Percentiles rank a stretch among this genome's conserved stretches.
Evolutionary conservation across 176 grass and related monocot species (phyloP).

Genomic region (Chloris gayana): DNA sequence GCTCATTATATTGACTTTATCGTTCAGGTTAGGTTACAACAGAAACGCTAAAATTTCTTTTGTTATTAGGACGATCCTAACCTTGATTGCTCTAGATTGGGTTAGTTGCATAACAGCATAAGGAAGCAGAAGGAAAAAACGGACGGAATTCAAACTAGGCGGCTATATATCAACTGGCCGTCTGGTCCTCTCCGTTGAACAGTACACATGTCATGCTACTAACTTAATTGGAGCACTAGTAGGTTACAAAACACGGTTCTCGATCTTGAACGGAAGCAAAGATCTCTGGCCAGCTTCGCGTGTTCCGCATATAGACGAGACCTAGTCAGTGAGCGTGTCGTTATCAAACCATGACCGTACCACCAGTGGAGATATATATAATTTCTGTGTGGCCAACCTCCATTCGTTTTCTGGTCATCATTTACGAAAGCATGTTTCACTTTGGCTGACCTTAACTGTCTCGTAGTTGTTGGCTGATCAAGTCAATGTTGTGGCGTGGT

Average conservation of each 20-base stretch:
- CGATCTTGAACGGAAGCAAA: neutral
- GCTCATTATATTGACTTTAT: neutral
- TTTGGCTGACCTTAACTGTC: neutral
- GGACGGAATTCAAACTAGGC: neutral
- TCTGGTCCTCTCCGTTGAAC: neutral
- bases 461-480: neutral
- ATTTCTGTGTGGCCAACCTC: no score
- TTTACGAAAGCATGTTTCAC: neutral
- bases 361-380: neutral
- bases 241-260: neutral
- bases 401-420: neutral
- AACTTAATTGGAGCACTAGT: neutral
- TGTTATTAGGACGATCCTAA: no score
- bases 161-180: neutral
- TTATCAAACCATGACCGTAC: neutral
- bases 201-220: neutral
- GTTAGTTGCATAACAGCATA: neutral
- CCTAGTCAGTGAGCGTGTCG: neutral
- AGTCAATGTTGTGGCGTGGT: neutral
- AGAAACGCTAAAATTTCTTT: no score
- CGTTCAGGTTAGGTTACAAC: no score
- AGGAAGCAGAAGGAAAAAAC: neutral
- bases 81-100: neutral
- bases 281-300: neutral
- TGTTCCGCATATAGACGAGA: neutral